phyloP scores from a whole-genome alignment of 2,329 filamentous ascomycete genomes.

The Penicillium freii region DNA sequence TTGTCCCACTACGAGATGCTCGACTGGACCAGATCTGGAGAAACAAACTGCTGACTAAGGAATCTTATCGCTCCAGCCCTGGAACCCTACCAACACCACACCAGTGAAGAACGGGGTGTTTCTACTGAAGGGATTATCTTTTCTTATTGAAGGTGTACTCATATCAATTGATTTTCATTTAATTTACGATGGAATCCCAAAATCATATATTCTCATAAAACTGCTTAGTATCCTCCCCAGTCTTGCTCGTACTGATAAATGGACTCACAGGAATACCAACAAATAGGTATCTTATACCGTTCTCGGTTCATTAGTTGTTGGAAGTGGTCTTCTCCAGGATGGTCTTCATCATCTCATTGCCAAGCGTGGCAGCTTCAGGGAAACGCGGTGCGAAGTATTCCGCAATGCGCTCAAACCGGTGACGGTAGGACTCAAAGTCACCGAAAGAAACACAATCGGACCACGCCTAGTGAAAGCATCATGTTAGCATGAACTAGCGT shows the following conservation, averaged over 20 bases:
- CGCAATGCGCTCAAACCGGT: slow-evolving; percentile 88
- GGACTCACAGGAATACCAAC: not conserved
- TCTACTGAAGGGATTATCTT: not conserved
- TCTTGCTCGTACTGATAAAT: not conserved
- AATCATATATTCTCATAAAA: not conserved
- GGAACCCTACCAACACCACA: not conserved
- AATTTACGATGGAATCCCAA: not conserved
- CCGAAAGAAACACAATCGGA: slow-evolving; percentile 88
- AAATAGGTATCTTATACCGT: not conserved
- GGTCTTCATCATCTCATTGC: slow-evolving; percentile 96
- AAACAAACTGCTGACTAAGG: slow-evolving; percentile 26
- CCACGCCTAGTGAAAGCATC: slow-evolving; percentile 63
- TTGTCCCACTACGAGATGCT: slow-evolving; percentile 7
- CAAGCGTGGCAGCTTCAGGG: slow-evolving; percentile 78
- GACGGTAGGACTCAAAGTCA: slow-evolving; percentile 88
- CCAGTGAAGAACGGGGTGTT: not conserved
- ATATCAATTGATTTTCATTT: not conserved
- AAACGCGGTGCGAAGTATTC: slow-evolving; percentile 89
- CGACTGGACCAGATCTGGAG: slow-evolving; percentile 4
- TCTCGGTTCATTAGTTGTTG: slow-evolving; percentile 12
- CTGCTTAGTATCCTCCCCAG: not conserved
- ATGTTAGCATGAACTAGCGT: not conserved
- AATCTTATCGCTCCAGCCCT: slow-evolving; percentile 1
- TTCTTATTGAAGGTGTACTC: not conserved
- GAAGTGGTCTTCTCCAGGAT: slow-evolving; percentile 73